phyloP scores from a whole-genome alignment of 345 rosid species.

The Gossypium stocksii region DNA sequence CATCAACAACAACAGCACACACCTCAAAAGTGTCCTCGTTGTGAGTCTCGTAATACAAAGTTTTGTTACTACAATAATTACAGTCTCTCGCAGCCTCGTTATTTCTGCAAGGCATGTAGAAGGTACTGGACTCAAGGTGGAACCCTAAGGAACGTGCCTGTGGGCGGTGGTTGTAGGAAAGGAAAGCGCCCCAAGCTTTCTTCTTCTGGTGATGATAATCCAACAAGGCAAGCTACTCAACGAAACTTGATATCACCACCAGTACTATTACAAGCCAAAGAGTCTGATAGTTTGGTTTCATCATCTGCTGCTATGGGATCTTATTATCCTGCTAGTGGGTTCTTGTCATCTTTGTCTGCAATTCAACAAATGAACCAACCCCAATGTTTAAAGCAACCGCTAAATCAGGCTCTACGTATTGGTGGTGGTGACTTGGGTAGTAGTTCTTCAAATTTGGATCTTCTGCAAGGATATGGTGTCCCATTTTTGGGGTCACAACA shows the following conservation, averaged over 20 bases:
- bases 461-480: conserved; percentile 29
- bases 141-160: conserved; percentile 63
- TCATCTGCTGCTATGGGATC: conserved; percentile 22
- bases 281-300: conserved; percentile 17
- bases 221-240: background rate
- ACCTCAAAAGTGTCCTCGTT: conserved; percentile 57
- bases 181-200: conserved; percentile 43
- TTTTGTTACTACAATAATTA: conserved; percentile 74
- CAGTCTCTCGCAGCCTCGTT: conserved; percentile 67
- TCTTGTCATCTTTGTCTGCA: conserved; percentile 32
- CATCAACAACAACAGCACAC: conserved; percentile 22
- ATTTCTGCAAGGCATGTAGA: conserved; percentile 65
- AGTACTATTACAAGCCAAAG: conserved; percentile 4
- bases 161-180: conserved; percentile 62
- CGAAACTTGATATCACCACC: conserved; percentile 11
- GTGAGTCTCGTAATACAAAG: conserved; percentile 60
- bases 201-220: conserved; percentile 16
- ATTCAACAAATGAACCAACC: conserved; percentile 25
- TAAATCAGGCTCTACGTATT: conserved; percentile 16
- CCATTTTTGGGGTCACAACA: conserved; percentile 26
- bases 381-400: conserved; percentile 19
- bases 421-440: conserved; percentile 19
- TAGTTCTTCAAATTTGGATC: conserved; percentile 29
- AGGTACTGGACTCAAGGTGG: conserved; percentile 77
- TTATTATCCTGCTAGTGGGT: conserved; percentile 32